Percentiles rank a stretch among this genome's conserved stretches.
These are phyloP conservation scores for Trichoderma aggressivum DNA, from an alignment of 2,329 filamentous ascomycete species.

Conservation along the genomic window DNA sequence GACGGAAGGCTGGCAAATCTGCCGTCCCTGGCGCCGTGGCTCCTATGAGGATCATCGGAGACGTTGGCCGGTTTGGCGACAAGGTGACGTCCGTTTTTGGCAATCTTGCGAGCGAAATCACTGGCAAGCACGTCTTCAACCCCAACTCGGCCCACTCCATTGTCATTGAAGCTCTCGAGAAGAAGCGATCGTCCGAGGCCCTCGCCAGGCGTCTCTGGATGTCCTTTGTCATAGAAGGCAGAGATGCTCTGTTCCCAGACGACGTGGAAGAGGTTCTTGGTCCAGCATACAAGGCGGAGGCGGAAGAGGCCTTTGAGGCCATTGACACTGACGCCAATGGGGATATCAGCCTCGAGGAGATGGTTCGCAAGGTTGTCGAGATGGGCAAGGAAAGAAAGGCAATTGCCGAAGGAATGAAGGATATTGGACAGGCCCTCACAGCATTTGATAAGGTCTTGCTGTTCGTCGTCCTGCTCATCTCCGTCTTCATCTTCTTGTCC, in stretches of 20 bases:
- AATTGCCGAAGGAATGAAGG: conserved; percentile 90
- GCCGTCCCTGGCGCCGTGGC: conserved; percentile 60
- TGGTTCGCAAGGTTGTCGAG: conserved; percentile 82
- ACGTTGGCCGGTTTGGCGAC: conserved; percentile 79
- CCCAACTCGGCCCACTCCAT: conserved; percentile 86
- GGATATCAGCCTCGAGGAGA: conserved; percentile 92
- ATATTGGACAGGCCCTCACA: conserved; percentile 90
- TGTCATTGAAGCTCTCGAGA: conserved; percentile 84
- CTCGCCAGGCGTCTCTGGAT: conserved; percentile 94
- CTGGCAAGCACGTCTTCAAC: conserved; percentile 93
- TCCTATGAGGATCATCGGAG: conserved; percentile 74
- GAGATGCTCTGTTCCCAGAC: conserved; percentile 72
- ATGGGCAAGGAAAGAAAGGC: conserved; percentile 83
- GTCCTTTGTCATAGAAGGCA: conserved; percentile 92
- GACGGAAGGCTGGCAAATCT: conserved; percentile 45
- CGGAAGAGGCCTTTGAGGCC: conserved; percentile 77
- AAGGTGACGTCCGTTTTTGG: conserved; percentile 92
- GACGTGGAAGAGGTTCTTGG: conserved; percentile 89
- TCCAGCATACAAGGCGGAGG: conserved; percentile 66
- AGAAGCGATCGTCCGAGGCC: conserved; percentile 80
- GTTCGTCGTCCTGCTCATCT: conserved; percentile 74
- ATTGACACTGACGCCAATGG: conserved; percentile 88
- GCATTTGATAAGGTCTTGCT: conserved; percentile 85
- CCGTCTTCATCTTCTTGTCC: conserved; percentile 81
- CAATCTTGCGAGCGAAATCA: conserved; percentile 90